Conservation (phyloP, 495 filamentous ascomycete genomes). For the Xylaria cubensis region DNA sequence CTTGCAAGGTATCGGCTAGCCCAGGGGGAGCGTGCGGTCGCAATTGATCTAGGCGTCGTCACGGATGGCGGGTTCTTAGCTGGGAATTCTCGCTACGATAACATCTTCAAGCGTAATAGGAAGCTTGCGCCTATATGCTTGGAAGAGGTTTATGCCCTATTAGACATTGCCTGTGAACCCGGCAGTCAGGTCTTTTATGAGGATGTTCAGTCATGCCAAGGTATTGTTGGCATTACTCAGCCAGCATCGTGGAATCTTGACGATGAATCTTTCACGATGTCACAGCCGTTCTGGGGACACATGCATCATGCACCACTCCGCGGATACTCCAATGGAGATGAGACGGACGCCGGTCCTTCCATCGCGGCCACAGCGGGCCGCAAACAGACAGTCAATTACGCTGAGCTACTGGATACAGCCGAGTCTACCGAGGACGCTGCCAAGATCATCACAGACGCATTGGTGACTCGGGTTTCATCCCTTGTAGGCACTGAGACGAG, state of each 20-base stretch:
- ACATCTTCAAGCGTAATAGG: not conserved
- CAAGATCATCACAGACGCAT: constrained; percentile 15
- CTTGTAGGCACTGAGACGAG: constrained; percentile 24
- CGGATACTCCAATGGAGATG: not conserved
- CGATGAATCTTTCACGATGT: constrained; percentile 20
- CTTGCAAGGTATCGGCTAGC: constrained; percentile 44
- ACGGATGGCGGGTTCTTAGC: constrained; percentile 16
- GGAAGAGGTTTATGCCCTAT: constrained; percentile 25
- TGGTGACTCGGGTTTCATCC: constrained; percentile 7
- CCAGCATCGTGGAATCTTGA: constrained; percentile 16
- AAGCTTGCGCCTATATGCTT: not conserved
- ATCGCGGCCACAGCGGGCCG: not conserved
- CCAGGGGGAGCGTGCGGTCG: not conserved
- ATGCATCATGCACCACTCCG: constrained; percentile 20
- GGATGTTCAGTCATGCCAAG: not conserved
- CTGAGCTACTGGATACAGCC: constrained; percentile 5
- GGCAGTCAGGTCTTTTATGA: not conserved
- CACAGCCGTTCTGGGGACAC: constrained; percentile 27
- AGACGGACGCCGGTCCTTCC: not conserved
- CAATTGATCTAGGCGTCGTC: constrained; percentile 3
- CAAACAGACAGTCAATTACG: not conserved
- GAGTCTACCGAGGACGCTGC: constrained; percentile 14
- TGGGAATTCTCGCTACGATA: not conserved
- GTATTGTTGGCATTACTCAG: constrained; percentile 22
- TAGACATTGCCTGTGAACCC: constrained; percentile 27